Evolutionary conservation across 441 rosid genomes (phyloP).

Genomic region (Syzygium malaccense): DNA sequence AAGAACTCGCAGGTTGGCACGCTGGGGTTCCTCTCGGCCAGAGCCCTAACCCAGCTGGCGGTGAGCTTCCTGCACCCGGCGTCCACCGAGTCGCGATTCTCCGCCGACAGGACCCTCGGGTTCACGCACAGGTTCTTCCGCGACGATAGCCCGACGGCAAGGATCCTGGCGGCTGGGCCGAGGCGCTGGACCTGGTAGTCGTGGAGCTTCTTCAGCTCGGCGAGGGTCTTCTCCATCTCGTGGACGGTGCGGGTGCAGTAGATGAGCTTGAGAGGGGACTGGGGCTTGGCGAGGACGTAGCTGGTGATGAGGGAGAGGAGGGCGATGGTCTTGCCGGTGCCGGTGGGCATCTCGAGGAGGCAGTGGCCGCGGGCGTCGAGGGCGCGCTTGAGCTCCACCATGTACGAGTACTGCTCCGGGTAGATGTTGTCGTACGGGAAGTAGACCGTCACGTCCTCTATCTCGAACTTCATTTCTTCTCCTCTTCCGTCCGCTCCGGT

Average conservation of each 20-base stretch:
- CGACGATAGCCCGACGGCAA: conserved; percentile 78
- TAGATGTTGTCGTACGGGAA: conserved; percentile 92
- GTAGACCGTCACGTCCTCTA: conserved; percentile 77
- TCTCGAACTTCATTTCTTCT: conserved; percentile 62
- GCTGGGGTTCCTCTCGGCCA: conserved; percentile 67
- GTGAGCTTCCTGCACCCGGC: conserved; percentile 88
- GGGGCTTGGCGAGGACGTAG: conserved; percentile 61
- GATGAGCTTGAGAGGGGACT: conserved; percentile 66
- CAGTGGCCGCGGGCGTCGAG: conserved; percentile 96
- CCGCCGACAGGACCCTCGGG: conserved; percentile 58
- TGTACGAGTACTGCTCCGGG: conserved; percentile 85
- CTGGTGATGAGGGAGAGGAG: conserved; percentile 89
- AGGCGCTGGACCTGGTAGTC: conserved; percentile 56
- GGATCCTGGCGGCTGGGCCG: conserved; percentile 63
- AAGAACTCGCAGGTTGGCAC: conserved; percentile 76
- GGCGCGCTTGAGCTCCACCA: conserved; percentile 90
- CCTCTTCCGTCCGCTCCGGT: background rate
- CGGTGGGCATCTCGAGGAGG: conserved; percentile 98
- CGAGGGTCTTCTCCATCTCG: conserved; percentile 97
- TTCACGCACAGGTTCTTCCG: conserved; percentile 91
- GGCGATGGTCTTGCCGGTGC: conserved; percentile 94
- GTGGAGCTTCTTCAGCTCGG: conserved; percentile 72
- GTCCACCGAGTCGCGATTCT: conserved; percentile 93
- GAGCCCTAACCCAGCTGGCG: conserved; percentile 81
- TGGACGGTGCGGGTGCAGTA: conserved; percentile 97